Conservation (phyloP, 2,329 filamentous ascomycete species). For the Phaeosphaeriaceae sp. region DNA sequence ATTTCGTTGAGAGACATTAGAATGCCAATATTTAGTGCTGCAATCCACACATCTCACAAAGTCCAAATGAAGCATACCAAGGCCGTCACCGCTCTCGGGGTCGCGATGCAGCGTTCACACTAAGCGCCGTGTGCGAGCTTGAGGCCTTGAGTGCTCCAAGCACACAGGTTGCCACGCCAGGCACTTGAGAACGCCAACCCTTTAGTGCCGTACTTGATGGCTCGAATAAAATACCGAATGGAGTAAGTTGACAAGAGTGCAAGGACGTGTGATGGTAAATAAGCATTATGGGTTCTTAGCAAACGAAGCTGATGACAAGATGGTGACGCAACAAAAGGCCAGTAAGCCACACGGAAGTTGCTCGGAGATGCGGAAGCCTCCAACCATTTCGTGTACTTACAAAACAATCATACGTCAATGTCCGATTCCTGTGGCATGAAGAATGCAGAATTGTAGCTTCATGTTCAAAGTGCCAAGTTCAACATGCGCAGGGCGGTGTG, state of each 20-base stretch:
- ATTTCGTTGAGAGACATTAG: not conserved
- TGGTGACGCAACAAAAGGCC: conserved; percentile 2
- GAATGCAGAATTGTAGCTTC: not conserved
- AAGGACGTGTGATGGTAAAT: not conserved
- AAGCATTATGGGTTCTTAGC: conserved; percentile 8
- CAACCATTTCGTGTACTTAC: not conserved
- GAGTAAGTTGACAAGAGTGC: conserved; percentile 4
- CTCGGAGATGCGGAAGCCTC: not conserved
- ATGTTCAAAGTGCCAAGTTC: not conserved
- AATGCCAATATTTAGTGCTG: conserved; percentile 16
- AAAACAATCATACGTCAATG: not conserved
- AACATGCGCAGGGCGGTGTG: not conserved
- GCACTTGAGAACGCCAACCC: conserved; percentile 12
- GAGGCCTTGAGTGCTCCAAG: not conserved
- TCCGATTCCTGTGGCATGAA: not conserved
- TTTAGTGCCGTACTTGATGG: conserved; percentile 23
- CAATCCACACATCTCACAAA: conserved; percentile 6
- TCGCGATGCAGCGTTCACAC: not conserved
- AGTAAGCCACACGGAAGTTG: not conserved
- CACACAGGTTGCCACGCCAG: conserved; percentile 9
- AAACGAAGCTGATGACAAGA: not conserved
- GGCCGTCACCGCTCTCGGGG: not conserved
- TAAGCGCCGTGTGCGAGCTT: conserved; percentile 2
- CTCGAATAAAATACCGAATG: conserved; percentile 6
- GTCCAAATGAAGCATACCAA: conserved; percentile 8